A percentile compares a stretch with the other conserved stretches of the same genome.
phyloP scores from a whole-genome alignment of 1,284 basidiomycete genomes.

The Meira miltonrushii region DNA sequence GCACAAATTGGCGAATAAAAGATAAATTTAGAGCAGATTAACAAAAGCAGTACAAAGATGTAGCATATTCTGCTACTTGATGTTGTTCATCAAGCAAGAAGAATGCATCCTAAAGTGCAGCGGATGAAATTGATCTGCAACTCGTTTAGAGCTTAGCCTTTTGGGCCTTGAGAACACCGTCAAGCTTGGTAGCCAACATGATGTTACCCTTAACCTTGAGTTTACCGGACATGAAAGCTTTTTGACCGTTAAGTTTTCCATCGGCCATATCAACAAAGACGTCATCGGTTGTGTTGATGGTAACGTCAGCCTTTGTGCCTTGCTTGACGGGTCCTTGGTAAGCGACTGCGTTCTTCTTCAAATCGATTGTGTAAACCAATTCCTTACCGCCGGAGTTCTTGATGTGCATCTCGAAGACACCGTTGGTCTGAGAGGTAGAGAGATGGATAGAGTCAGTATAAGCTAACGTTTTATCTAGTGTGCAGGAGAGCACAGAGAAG shows the following conservation, averaged over 20 bases:
- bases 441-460: slow-evolving; percentile 3
- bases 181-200: slow-evolving; percentile 49
- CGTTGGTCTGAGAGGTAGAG: slow-evolving; percentile 66
- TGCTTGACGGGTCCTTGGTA: slow-evolving; percentile 49
- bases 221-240: slow-evolving; percentile 52
- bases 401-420: slow-evolving; percentile 82
- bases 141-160: slow-evolving; percentile 43
- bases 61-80: too few species aligned
- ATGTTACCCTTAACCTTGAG: slow-evolving; percentile 52
- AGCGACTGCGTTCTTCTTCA: slow-evolving; percentile 65
- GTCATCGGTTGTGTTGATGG: slow-evolving; percentile 50
- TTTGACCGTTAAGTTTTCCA: slow-evolving; percentile 53
- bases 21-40: slow-evolving; percentile 14
- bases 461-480: neutral
- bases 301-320: slow-evolving; percentile 52
- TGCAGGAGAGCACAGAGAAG: neutral
- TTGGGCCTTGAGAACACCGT: slow-evolving; percentile 45
- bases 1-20: slow-evolving; percentile 55
- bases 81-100: too few species aligned
- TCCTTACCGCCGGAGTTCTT: slow-evolving; percentile 72
- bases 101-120: too few species aligned
- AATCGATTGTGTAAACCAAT: slow-evolving; percentile 72
- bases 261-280: slow-evolving; percentile 38
- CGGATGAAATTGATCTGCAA: too few species aligned
- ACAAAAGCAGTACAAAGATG: too few species aligned